Conservation (phyloP, 2,329 filamentous ascomycete species). For the Colletotrichum shisoi region DNA sequence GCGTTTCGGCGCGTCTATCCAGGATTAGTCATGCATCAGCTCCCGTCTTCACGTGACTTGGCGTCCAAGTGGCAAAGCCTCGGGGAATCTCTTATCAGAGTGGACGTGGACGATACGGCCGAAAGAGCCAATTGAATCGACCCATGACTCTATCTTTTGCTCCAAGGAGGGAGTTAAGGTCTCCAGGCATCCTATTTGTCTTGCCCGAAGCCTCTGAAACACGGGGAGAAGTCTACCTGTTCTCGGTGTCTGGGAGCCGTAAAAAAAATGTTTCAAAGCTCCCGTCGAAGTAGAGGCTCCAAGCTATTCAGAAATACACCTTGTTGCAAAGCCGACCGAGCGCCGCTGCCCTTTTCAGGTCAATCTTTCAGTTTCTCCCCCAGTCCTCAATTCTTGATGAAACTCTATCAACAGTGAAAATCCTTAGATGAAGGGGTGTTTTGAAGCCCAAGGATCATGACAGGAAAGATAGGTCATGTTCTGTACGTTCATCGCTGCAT, state of each 20-base stretch:
- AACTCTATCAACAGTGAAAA: not conserved
- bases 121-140: not conserved
- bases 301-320: not conserved
- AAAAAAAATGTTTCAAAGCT: not conserved
- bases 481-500: not conserved
- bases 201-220: not conserved
- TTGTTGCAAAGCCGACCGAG: not conserved
- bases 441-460: not conserved
- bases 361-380: not conserved
- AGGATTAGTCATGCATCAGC: conserved; percentile 17
- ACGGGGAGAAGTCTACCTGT: not conserved
- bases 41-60: conserved; percentile 39
- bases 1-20: conserved; percentile 24
- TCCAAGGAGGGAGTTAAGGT: not conserved
- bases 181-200: not conserved
- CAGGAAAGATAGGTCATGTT: not conserved
- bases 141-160: not conserved
- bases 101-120: not conserved
- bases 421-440: not conserved
- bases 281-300: not conserved
- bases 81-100: not conserved
- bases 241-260: not conserved
- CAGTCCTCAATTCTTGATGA: not conserved
- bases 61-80: conserved; percentile 9
- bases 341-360: not conserved